Conservation (phyloP, 805 yeast species). For the Vanderwaltozyma yarrowii region DNA sequence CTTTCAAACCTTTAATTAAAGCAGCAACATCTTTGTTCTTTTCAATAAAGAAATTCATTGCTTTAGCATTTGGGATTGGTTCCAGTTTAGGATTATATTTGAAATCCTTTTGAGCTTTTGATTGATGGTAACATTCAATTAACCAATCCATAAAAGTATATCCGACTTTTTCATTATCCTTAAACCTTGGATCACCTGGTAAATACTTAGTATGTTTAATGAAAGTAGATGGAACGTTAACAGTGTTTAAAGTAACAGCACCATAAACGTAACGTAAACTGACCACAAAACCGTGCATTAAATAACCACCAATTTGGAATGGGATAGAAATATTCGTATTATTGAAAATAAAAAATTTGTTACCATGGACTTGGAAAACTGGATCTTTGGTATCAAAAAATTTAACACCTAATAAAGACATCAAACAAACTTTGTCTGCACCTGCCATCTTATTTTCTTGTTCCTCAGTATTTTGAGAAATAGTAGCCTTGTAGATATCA, state of each 20-base stretch:
- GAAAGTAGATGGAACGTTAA: slow-evolving; percentile 14
- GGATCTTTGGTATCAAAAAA: slow-evolving; percentile 9
- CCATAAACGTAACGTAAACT: slow-evolving; percentile 14
- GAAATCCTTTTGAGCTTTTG: not conserved
- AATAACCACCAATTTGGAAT: slow-evolving; percentile 15
- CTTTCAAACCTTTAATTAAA: slow-evolving; percentile 13
- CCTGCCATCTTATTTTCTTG: slow-evolving; percentile 17
- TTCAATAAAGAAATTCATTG: slow-evolving; percentile 11
- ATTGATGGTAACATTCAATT: slow-evolving; percentile 12
- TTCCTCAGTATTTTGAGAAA: slow-evolving; percentile 8
- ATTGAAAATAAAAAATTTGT: slow-evolving; percentile 14
- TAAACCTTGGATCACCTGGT: slow-evolving; percentile 15
- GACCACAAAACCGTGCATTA: slow-evolving; percentile 15
- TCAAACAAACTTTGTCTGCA: slow-evolving; percentile 9
- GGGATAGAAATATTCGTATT: slow-evolving; percentile 6
- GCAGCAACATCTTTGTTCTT: slow-evolving; percentile 10
- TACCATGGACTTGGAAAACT: slow-evolving; percentile 15
- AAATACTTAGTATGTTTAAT: slow-evolving; percentile 15
- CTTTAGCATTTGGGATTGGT: slow-evolving; percentile 6
- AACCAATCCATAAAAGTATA: slow-evolving; percentile 15
- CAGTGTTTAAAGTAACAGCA: slow-evolving; percentile 12
- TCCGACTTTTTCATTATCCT: slow-evolving; percentile 7
- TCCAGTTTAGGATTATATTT: not conserved
- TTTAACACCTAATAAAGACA: slow-evolving; percentile 15
- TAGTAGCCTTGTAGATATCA: slow-evolving; percentile 15